phyloP scores from a whole-genome alignment of 2,329 filamentous ascomycete species.

The Botryotinia calthae region DNA sequence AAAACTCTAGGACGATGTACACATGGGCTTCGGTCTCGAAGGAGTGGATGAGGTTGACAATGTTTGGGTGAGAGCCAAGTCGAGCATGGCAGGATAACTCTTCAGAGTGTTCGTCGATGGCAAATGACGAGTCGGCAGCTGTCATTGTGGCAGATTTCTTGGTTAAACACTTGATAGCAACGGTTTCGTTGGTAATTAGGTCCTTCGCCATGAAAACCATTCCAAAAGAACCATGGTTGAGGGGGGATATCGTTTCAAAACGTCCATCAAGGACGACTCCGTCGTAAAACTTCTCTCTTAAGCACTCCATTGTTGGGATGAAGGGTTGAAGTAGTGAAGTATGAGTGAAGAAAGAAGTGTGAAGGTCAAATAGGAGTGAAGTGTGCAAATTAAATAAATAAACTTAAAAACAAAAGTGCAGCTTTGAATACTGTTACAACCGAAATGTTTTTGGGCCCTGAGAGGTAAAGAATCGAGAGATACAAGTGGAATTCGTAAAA shows the following conservation, averaged over 20 bases:
- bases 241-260: conserved; percentile 85
- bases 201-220: conserved; percentile 96
- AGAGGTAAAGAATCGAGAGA: conserved; percentile 27
- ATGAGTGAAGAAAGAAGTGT: conserved; percentile 12
- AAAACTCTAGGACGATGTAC: conserved; percentile 94
- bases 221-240: conserved; percentile 98
- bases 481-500: conserved; percentile 35
- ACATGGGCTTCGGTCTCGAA: conserved; percentile 90
- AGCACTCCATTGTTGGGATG: conserved; percentile 68
- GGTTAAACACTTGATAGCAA: conserved; percentile 95
- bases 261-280: conserved; percentile 83
- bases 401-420: conserved; percentile 24
- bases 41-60: conserved; percentile 86
- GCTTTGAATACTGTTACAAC: conserved; percentile 37
- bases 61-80: conserved; percentile 79
- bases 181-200: conserved; percentile 68
- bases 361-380: conserved; percentile 22
- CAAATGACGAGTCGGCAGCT: conserved; percentile 53
- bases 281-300: conserved; percentile 76
- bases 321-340: conserved; percentile 22
- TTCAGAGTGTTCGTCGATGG: conserved; percentile 79
- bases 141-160: conserved; percentile 67
- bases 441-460: conserved; percentile 35
- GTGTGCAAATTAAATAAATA: conserved; percentile 29
- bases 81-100: conserved; percentile 76